These are phyloP conservation scores for Candida neerlandica DNA, from an alignment of 1,139 yeast species.

Conservation along the genomic window DNA sequence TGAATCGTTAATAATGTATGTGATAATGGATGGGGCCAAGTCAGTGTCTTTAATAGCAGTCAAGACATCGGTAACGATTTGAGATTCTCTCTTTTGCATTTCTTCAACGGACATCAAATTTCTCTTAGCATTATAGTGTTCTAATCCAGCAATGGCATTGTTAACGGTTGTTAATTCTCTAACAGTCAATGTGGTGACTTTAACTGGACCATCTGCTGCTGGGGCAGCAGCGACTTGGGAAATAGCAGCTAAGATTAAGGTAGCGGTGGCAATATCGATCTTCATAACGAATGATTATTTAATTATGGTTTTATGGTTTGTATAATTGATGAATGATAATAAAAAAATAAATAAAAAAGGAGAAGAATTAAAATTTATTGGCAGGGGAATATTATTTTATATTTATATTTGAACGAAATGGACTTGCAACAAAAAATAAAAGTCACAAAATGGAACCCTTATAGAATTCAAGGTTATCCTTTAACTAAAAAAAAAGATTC, in stretches of 20 bases:
- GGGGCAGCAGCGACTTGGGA: slow-evolving; percentile 41
- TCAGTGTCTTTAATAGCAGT: slow-evolving; percentile 40
- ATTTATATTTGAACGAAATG: slow-evolving; percentile 2
- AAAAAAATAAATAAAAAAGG: not conserved
- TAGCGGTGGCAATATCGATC: slow-evolving; percentile 30
- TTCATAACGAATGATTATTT: slow-evolving; percentile 26
- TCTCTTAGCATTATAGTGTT: slow-evolving; percentile 34
- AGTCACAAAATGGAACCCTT: not conserved
- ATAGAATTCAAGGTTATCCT: not conserved
- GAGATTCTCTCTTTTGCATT: slow-evolving; percentile 40
- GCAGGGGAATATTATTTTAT: slow-evolving; percentile 1
- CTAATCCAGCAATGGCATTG: slow-evolving; percentile 31
- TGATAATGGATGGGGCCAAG: slow-evolving; percentile 41
- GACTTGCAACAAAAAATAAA: not conserved
- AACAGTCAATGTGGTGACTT: slow-evolving; percentile 24
- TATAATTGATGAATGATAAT: not conserved
- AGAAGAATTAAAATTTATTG: not conserved
- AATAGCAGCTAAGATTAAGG: slow-evolving; percentile 36
- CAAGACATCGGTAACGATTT: slow-evolving; percentile 47
- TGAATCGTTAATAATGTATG: slow-evolving; percentile 36
- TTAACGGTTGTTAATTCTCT: slow-evolving; percentile 35
- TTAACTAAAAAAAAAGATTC: not conserved
- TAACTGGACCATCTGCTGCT: slow-evolving; percentile 19
- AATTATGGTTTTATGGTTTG: not conserved
- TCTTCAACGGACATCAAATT: slow-evolving; percentile 26